Base-by-base conservation (phyloP, 768 basidiomycete genomes). In the Leucocoprinus birnbaumii region DNA sequence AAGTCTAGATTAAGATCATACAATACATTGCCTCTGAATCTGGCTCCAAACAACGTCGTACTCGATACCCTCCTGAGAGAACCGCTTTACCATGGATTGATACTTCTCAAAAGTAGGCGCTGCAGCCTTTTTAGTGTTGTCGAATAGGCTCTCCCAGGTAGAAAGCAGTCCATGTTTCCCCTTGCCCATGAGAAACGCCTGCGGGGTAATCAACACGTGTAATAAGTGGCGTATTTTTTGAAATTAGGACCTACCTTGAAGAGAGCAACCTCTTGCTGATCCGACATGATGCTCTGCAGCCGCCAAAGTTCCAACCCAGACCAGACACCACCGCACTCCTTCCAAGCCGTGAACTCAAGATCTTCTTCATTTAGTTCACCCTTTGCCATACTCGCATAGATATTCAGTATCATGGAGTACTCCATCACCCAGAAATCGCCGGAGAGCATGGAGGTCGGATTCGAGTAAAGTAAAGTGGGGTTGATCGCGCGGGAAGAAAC, bases 281-380 rank as follows among this genome's bases (percentile, higher is more conserved):
- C 64, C 6, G 61, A 57, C 62, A 66, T 65, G 10, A 69, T 62
- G 21, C 65, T 65, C 44, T 69, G 68, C 58, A 66, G 63, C 34
- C 61, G 61, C 68, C 67, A 68, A 6, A 71, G 61, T 53, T 71
- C 66, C 46, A 62, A 66, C 16, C 61, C 59, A 43, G 51, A 57
- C 71, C 71, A 72, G 14, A 48, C 48, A n/a, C 61, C 65, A 26
- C 58, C 35, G 9, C 62, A 56, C 44, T 64, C 63, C 42, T 62
- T 66, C 66, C 66, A 70, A 24, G 69, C 48, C 4, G 69, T 55
- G 44, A 71, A 71, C 51, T 72, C 71, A 9, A 72, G 56, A 31
- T 63, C 60, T 10, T 66, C 65, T 26, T 66, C 65, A 7, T 51
- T 26, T 37, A 71, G 58, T 41, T 65, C 58, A 9, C 62, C 62